Evolutionary conservation across 2,329 filamentous ascomycete species (phyloP), one percentile per base, ranked within the genome.

Genomic region (Aspergillus hiratsukae): DNA sequence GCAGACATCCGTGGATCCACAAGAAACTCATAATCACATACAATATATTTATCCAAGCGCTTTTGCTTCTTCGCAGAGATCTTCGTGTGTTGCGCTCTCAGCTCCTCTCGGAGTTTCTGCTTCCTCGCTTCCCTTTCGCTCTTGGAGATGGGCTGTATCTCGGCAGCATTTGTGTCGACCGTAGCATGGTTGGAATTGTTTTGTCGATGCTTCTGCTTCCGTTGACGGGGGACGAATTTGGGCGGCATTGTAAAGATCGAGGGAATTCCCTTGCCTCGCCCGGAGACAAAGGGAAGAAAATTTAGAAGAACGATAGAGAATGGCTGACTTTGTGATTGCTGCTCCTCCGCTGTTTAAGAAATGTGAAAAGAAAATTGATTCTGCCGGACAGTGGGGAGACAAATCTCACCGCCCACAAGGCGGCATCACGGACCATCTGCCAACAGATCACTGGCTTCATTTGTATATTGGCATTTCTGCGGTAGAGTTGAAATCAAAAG

Each of bases 1-100:
- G 19, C 10, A n/a, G 25, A 27, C 31, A 46, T 25, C 28, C 3
- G 54, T 14, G 19, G 8, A 25, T 17, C 21, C 10, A 21, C 11
- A 37, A 19, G 17, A 37, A 46, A 27, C 9, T 17, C 14, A 11
- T 25, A 11, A 23, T 6, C 54, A 71, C 77, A 35, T 70, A 83
- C 81, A 71, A 88, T 85, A 62, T 88, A 88, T 68, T 88, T 87
- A 63, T 88, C 84, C 60, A 88, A 67, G 53, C 86, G 77, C 75
- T 88, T 88, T 64, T 84, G 80, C 73, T 88, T 88, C 72, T 88
- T 88, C 21, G 78, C 74, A 1, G 81, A 84, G 56, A 87, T 80
- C 61, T 82, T 83, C 3, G 80, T 75, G 60, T 83, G 77, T 49
- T 81, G 76, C 37, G 80, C 75, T 58, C 76, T 76, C 57, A 87